Conservation (phyloP, 768 basidiomycete species). For the Pleurotus djamor region DNA sequence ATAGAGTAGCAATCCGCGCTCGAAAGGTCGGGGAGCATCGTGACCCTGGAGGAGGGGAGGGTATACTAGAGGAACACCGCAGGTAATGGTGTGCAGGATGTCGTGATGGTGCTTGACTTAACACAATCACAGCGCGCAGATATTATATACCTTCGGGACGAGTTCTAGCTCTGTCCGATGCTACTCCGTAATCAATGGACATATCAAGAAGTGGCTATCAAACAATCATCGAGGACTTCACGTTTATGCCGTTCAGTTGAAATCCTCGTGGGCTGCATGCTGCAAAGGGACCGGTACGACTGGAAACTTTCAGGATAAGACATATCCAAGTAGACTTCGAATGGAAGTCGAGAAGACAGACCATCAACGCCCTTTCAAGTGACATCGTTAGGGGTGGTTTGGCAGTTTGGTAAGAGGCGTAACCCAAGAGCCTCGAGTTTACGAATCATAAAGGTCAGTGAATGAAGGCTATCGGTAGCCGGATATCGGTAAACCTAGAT, state of each 20-base stretch:
- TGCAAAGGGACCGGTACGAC: slow-evolving; percentile 1
- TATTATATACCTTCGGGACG: slow-evolving; percentile 1
- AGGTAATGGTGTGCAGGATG: background rate
- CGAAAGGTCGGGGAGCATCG: slow-evolving; percentile 1
- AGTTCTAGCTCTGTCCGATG: slow-evolving; percentile 8
- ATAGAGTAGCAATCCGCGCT: background rate
- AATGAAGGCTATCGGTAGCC: background rate
- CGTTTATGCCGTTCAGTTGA: background rate
- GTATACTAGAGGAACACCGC: background rate
- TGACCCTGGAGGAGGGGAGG: background rate
- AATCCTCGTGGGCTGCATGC: slow-evolving; percentile 5
- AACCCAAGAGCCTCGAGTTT: background rate
- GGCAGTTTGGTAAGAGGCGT: background rate
- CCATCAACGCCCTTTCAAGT: background rate
- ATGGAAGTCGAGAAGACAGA: background rate
- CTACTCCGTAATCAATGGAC: slow-evolving; percentile 7
- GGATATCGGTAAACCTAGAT: background rate
- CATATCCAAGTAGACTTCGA: background rate
- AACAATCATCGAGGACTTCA: slow-evolving; percentile 4
- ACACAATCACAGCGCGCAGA: background rate
- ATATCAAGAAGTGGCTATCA: slow-evolving; percentile 7
- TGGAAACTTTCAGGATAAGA: background rate
- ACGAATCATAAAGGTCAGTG: background rate
- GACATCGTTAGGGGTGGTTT: background rate
- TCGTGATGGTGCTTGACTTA: background rate